Conservation (phyloP, 2,329 filamentous ascomycete species). For the Calonectria leucothoes region DNA sequence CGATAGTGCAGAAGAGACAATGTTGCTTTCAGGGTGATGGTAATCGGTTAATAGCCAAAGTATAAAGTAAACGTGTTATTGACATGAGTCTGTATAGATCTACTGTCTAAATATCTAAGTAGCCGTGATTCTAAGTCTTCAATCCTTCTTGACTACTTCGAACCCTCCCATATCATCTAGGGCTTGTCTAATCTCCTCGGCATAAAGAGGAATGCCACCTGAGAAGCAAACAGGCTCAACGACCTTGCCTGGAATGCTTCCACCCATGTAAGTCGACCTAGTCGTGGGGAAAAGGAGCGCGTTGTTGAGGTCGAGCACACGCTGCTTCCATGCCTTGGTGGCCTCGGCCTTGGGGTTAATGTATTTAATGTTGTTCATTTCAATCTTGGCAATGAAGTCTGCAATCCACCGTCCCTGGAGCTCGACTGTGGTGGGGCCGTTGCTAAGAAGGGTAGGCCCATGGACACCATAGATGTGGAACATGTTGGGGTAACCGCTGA, state of each 20-base stretch:
- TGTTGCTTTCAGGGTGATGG: too few species aligned
- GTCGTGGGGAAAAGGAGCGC: slow-evolving; percentile 60
- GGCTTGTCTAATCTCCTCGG: slow-evolving; percentile 33
- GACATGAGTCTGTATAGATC: not conserved
- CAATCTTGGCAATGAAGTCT: slow-evolving; percentile 61
- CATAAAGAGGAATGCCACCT: slow-evolving; percentile 53
- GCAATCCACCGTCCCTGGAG: slow-evolving; percentile 68
- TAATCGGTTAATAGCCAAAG: too few species aligned
- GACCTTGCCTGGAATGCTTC: slow-evolving; percentile 64
- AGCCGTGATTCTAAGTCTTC: not conserved
- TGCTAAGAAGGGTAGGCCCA: slow-evolving; percentile 65
- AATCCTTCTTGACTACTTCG: slow-evolving; percentile 33
- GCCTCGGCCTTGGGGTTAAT: slow-evolving; percentile 62
- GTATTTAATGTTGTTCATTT: slow-evolving; percentile 57
- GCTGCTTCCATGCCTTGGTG: slow-evolving; percentile 60
- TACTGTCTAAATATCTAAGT: not conserved
- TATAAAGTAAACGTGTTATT: not conserved
- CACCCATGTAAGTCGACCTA: slow-evolving; percentile 67
- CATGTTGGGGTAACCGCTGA: slow-evolving; percentile 61
- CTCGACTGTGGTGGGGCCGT: slow-evolving; percentile 66
- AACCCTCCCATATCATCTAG: slow-evolving; percentile 34
- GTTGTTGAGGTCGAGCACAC: slow-evolving; percentile 58
- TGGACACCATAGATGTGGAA: slow-evolving; percentile 67
- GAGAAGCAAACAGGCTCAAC: slow-evolving; percentile 63
- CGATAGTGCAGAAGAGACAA: too few species aligned